Conservation (phyloP, 169 alveolate species). For the Blepharisma undulans region DNA sequence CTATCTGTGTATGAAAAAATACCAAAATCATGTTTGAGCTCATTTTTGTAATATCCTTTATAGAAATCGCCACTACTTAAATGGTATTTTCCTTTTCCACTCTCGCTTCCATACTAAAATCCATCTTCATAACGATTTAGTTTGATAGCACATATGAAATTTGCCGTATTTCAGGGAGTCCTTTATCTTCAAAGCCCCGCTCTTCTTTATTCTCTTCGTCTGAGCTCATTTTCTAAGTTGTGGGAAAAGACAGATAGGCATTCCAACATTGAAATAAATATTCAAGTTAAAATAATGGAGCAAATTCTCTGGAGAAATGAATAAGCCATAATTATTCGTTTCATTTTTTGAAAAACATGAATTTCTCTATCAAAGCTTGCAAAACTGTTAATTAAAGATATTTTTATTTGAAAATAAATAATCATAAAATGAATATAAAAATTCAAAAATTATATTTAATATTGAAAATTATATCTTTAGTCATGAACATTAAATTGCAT, state of each 20-base stretch:
- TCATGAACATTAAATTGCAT: background rate
- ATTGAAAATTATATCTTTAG: background rate
- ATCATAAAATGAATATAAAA: background rate
- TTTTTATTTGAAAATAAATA: too few species aligned
- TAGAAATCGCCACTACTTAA: background rate
- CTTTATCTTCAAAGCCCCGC: background rate
- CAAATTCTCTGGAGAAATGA: background rate
- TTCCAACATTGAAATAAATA: background rate
- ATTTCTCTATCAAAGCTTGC: background rate
- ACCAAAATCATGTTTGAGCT: slow-evolving; percentile 46
- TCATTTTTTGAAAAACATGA: background rate
- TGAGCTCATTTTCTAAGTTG: background rate
- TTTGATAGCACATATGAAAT: background rate
- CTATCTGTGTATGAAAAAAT: slow-evolving; percentile 33
- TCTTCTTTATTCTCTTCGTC: background rate
- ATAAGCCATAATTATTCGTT: background rate
- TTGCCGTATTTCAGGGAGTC: background rate
- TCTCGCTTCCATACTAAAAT: background rate
- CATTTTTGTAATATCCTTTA: slow-evolving; percentile 47
- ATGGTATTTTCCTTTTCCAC: slow-evolving; percentile 22
- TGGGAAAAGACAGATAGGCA: background rate
- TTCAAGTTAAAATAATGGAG: background rate
- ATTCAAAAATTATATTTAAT: too few species aligned
- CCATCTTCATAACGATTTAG: background rate
- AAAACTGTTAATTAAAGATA: background rate